Percentiles rank a stretch among this genome's conserved stretches.
Evolutionary conservation across 305 asterid species (phyloP).

Genomic region (Rubia occidens): DNA sequence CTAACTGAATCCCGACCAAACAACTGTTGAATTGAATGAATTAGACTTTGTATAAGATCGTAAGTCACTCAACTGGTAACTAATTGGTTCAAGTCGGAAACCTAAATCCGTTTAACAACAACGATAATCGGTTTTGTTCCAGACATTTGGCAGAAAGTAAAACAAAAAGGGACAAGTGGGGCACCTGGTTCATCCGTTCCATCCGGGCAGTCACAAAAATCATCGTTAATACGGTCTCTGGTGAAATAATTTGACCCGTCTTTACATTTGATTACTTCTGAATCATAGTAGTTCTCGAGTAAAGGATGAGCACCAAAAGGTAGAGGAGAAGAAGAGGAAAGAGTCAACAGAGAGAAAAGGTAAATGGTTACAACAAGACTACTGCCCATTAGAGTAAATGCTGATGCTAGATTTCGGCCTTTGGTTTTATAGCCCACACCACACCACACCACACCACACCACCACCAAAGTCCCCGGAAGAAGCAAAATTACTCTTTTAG

Average conservation of each 20-base stretch:
- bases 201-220: constrained; percentile 79
- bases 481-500: too few species aligned
- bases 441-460: too few species aligned
- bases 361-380: constrained; percentile 20
- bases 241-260: constrained; percentile 70
- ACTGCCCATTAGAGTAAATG: background rate
- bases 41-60: too few species aligned
- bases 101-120: background rate
- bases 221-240: constrained; percentile 65
- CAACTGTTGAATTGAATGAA: background rate
- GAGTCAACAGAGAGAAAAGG: constrained; percentile 22
- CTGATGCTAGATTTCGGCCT: background rate
- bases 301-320: constrained; percentile 65
- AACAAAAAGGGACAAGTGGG: background rate
- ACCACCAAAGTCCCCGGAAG: too few species aligned
- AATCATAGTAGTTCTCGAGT: constrained; percentile 55
- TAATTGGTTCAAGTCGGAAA: background rate
- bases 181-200: constrained; percentile 93
- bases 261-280: constrained; percentile 62
- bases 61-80: background rate
- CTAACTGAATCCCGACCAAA: background rate
- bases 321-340: constrained; percentile 30
- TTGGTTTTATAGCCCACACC: too few species aligned
- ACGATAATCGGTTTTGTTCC: background rate
- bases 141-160: background rate